Evolutionary conservation across 1,139 yeast species (phyloP), one percentile per base, ranked within the genome.

Genomic region (Scheffersomyces titani): DNA sequence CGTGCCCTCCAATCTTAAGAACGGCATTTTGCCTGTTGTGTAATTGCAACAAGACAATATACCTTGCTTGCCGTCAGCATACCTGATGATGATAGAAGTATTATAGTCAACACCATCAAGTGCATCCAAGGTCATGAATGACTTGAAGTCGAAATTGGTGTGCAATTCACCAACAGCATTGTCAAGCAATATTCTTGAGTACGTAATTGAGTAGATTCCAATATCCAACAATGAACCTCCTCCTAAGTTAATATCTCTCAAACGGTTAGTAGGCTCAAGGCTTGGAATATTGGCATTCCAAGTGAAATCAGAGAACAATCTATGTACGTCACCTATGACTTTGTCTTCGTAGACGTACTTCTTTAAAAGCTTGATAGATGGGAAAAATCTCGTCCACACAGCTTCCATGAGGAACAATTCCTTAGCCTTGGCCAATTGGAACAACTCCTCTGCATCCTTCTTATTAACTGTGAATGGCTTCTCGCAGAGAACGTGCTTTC

Each of bases 341-440:
- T 76, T 71, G 40, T 83, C 79, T 30, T 77, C 74, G 61, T 78
- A 81, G 44, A 86, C 65, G 57, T 75, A 69, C 45, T 74, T 58
- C 59, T 77, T 72, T 55, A 84, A 70, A 36, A 73, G 73, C 24
- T 66, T 57, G 47, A 81, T 73, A 19, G 83, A 64, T 1, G 90
- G 90, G 73, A 86, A 82, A 65, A 82, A 86, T 52, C 89, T 73
- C 1, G 89, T 83, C 90, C 90, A 86, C 55, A 86, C 81, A 2
- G 84, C 90, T 66, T 86, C 90, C 88, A 86, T 82, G 55, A 85
- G 72, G 62, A 82, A 85, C 54, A 80, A 72, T 2, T 74, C 70
- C 64, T 81, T 77, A 53, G 70, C 63, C 60, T 72, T 71, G 13
- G 89, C 90, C 53, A 79, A 73, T 3, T 68, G 74, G 52, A 80